Percentiles rank a stretch among this genome's conserved stretches.
Conservation (phyloP, 768 basidiomycete species). For the Porpolomopsis calyptriformis region DNA sequence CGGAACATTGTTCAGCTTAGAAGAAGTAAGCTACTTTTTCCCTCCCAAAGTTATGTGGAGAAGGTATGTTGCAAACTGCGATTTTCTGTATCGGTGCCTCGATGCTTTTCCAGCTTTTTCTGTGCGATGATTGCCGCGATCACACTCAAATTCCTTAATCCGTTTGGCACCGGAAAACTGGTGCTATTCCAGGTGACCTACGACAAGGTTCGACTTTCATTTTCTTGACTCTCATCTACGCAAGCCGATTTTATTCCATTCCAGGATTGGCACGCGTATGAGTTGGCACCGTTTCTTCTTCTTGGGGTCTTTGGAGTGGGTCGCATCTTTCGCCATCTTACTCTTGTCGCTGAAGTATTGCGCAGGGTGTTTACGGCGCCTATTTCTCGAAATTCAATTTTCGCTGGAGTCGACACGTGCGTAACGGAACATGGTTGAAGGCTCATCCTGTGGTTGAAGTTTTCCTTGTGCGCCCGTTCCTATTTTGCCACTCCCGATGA, state of each 20-base stretch:
- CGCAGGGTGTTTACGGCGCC: conserved; percentile 86
- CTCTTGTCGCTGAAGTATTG: conserved; percentile 7
- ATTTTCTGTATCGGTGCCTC: conserved; percentile 23
- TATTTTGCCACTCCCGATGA: neutral
- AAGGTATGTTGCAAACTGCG: conserved; percentile 40
- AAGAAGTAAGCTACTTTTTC: conserved; percentile 95
- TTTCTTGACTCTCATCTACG: neutral
- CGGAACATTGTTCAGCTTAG: conserved; percentile 83
- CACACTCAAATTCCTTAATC: conserved; percentile 85
- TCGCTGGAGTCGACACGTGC: conserved; percentile 75
- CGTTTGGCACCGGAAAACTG: conserved; percentile 90
- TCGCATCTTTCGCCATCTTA: conserved; percentile 6
- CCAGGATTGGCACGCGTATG: conserved; percentile 92
- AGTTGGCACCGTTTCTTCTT: conserved; percentile 74
- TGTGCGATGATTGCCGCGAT: conserved; percentile 97
- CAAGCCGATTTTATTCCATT: neutral
- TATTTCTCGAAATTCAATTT: conserved; percentile 88
- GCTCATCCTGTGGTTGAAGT: conserved; percentile 78
- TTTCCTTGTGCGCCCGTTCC: conserved; percentile 43
- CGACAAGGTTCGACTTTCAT: conserved; percentile 44
- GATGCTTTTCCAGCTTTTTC: conserved; percentile 61
- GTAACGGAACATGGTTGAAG: conserved; percentile 73
- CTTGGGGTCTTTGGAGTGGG: conserved; percentile 84
- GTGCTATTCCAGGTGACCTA: conserved; percentile 90
- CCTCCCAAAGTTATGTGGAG: conserved; percentile 77